A percentile compares a stretch with the other conserved stretches of the same genome.
Evolutionary conservation across 768 basidiomycete genomes (phyloP).

Genomic region (Termitomyces sp.): DNA sequence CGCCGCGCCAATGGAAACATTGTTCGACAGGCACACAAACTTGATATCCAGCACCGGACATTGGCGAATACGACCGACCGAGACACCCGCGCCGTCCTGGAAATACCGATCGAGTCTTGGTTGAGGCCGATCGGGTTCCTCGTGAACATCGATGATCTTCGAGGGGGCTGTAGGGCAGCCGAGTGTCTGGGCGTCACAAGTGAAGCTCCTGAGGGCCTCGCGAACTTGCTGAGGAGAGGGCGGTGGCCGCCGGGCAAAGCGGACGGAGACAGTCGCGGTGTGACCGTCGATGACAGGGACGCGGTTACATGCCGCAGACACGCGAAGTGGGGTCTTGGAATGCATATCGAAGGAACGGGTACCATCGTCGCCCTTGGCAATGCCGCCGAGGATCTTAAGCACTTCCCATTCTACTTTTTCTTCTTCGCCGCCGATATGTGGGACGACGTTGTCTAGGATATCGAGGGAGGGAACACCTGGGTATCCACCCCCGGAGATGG

Average conservation of each 20-base stretch:
- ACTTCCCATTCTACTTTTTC: slow-evolving; percentile 99
- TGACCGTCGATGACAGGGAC: slow-evolving; percentile 97
- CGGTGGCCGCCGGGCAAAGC: slow-evolving; percentile 73
- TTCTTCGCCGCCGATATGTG: slow-evolving; percentile 89
- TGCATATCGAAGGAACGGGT: slow-evolving; percentile 80
- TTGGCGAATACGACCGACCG: slow-evolving; percentile 85
- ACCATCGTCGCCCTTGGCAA: slow-evolving; percentile 51
- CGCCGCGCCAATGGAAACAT: slow-evolving; percentile 93
- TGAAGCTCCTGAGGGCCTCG: slow-evolving; percentile 70
- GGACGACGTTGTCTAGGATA: slow-evolving; percentile 94
- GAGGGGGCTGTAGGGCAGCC: slow-evolving; percentile 82
- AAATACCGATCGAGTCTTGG: slow-evolving; percentile 87
- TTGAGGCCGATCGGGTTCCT: slow-evolving; percentile 89
- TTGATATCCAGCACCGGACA: slow-evolving; percentile 94
- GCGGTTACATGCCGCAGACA: slow-evolving; percentile 91
- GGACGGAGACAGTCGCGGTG: slow-evolving; percentile 82
- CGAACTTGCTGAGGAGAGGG: slow-evolving; percentile 86
- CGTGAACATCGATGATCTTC: slow-evolving; percentile 86
- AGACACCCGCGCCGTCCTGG: slow-evolving; percentile 88
- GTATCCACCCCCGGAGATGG: slow-evolving; percentile 97
- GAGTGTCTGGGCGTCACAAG: slow-evolving; percentile 67
- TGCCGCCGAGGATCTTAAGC: slow-evolving; percentile 89
- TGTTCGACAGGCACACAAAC: slow-evolving; percentile 89
- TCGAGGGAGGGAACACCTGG: slow-evolving; percentile 88
- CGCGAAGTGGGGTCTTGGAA: slow-evolving; percentile 67